These are phyloP conservation scores for Penicillium coprophilum DNA, from an alignment of 495 filamentous ascomycete species.

Conservation along the genomic window DNA sequence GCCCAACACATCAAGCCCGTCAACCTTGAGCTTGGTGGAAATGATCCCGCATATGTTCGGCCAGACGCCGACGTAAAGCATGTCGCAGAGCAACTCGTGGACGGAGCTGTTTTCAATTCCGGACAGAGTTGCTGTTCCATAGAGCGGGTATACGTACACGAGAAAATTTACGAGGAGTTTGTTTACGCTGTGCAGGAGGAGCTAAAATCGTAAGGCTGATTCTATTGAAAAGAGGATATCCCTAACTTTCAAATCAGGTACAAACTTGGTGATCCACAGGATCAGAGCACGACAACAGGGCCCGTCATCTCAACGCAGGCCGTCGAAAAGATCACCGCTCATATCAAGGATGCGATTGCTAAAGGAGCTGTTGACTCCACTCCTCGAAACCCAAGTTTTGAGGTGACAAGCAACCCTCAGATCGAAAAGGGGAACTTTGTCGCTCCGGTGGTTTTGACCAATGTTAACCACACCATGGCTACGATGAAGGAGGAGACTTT, in stretches of 20 bases:
- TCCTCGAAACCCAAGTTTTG: conserved; percentile 74
- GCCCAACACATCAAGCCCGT: conserved; percentile 77
- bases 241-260: conserved; percentile 54
- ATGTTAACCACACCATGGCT: conserved; percentile 80
- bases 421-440: conserved; percentile 78
- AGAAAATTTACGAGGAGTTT: conserved; percentile 78
- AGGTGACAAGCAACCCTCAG: conserved; percentile 29
- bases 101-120: conserved; percentile 94
- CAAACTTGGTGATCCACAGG: conserved; percentile 81
- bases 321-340: conserved; percentile 66
- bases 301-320: conserved; percentile 82
- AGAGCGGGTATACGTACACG: conserved; percentile 89
- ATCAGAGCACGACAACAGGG: conserved; percentile 76
- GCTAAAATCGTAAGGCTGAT: conserved; percentile 47
- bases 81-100: conserved; percentile 90
- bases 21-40: conserved; percentile 88
- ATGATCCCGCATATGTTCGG: conserved; percentile 88
- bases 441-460: conserved; percentile 76
- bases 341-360: conserved; percentile 79
- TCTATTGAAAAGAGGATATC: background rate
- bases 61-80: conserved; percentile 82
- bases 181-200: conserved; percentile 74
- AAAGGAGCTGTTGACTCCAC: conserved; percentile 85
- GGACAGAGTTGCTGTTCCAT: conserved; percentile 95
- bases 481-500: conserved; percentile 98